Percentiles rank a stretch among this genome's conserved stretches.
Conservation (phyloP, 169 alveolate genomes). For the Cytauxzoon felis region DNA sequence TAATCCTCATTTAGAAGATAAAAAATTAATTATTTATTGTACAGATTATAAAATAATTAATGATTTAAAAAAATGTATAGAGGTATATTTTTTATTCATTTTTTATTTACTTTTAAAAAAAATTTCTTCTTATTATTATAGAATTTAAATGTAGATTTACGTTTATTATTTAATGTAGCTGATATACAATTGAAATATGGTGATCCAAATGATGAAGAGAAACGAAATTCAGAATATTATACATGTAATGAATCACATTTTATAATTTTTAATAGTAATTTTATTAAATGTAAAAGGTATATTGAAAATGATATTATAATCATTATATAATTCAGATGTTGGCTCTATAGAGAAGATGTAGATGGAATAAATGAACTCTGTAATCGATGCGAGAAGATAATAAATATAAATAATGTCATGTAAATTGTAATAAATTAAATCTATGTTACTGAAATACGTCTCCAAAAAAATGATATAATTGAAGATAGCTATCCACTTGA, state of each 20-base stretch:
- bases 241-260: slow-evolving; percentile 5
- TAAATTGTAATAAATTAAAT: too few relatives aligned
- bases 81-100: slow-evolving; percentile 8
- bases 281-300: slow-evolving; percentile 42
- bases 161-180: slow-evolving; percentile 38
- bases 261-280: neutral
- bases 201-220: neutral
- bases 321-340: slow-evolving; percentile 11
- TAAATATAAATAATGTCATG: too few relatives aligned
- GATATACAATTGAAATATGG: slow-evolving; percentile 4
- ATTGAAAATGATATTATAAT: neutral
- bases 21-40: neutral
- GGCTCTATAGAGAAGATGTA: slow-evolving; percentile 55
- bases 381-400: slow-evolving; percentile 27
- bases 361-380: slow-evolving; percentile 20
- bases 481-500: too few relatives aligned
- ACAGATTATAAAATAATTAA: slow-evolving; percentile 1
- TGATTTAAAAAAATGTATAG: neutral
- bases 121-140: neutral
- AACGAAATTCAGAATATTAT: neutral
- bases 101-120: slow-evolving; percentile 3
- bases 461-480: too few relatives aligned
- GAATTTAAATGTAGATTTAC: slow-evolving; percentile 20
- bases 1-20: too few relatives aligned
- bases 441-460: too few relatives aligned